A percentile compares a stretch with the other conserved stretches of the same genome.
phyloP scores from a whole-genome alignment of 2,329 filamentous ascomycete genomes.

The Neonectria faginata region DNA sequence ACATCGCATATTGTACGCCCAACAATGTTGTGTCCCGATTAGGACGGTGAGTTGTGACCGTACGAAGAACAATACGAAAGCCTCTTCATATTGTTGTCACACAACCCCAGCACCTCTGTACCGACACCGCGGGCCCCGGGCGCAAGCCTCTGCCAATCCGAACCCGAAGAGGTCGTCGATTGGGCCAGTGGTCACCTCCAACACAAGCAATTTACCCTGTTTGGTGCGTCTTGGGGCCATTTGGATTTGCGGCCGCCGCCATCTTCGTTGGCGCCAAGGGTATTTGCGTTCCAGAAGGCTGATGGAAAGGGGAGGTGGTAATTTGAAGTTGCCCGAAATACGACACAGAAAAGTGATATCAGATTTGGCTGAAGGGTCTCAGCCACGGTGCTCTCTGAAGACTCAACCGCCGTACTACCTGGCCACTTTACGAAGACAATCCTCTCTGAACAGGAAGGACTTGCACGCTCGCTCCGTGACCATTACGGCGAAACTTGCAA shows the following conservation, averaged over 20 bases:
- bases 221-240: slow-evolving; percentile 2
- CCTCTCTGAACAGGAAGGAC: not conserved
- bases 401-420: not conserved
- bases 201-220: slow-evolving; percentile 10
- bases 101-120: slow-evolving; percentile 25
- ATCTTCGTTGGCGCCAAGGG: not conserved
- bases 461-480: not conserved
- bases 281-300: slow-evolving; percentile 13
- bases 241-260: slow-evolving; percentile 18
- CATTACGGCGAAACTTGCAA: not conserved
- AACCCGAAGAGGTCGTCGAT: not conserved
- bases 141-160: slow-evolving; percentile 5
- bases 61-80: slow-evolving; percentile 43
- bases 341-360: not conserved
- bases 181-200: slow-evolving; percentile 9
- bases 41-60: slow-evolving; percentile 20
- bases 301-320: not conserved
- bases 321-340: not conserved
- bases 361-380: not conserved
- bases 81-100: slow-evolving; percentile 41
- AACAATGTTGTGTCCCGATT: slow-evolving; percentile 25
- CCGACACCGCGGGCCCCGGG: slow-evolving; percentile 13
- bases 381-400: not conserved
- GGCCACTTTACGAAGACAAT: not conserved
- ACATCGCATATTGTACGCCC: slow-evolving; percentile 2